Conservation (phyloP, 1,284 basidiomycete genomes). For the Irpex rosettiformis region DNA sequence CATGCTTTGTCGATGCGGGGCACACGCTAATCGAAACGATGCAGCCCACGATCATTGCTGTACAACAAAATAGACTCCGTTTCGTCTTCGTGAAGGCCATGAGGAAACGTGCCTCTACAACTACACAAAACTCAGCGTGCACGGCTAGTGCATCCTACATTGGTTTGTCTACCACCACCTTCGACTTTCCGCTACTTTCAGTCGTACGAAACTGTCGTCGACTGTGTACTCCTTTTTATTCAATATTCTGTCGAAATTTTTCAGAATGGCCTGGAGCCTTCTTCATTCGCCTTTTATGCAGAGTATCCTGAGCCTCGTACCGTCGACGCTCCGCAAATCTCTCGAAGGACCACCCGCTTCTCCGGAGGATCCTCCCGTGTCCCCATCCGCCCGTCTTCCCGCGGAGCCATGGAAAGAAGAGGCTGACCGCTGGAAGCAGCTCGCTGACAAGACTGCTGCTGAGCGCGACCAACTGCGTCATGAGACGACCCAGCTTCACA, state of each 20-base stretch:
- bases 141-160: neutral
- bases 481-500: slow-evolving; percentile 12
- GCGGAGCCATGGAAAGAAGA: slow-evolving; percentile 16
- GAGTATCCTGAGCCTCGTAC: slow-evolving; percentile 13
- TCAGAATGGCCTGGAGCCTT: slow-evolving; percentile 11
- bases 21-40: slow-evolving; percentile 2
- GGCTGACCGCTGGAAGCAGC: slow-evolving; percentile 13
- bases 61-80: neutral
- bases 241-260: slow-evolving; percentile 2
- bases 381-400: slow-evolving; percentile 1
- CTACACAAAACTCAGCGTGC: neutral
- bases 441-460: slow-evolving; percentile 14
- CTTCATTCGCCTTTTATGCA: slow-evolving; percentile 14
- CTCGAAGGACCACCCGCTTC: slow-evolving; percentile 6
- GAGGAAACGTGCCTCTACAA: neutral
- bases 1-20: neutral
- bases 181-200: neutral
- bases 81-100: neutral
- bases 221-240: neutral
- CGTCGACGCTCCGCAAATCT: slow-evolving; percentile 10
- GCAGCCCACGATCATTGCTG: neutral
- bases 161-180: neutral
- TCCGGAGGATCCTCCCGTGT: neutral
- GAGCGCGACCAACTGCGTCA: slow-evolving; percentile 13
- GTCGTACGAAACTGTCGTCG: neutral